Conservation (phyloP, 1,139 yeast species). For the Yamadazyma siamensis region DNA sequence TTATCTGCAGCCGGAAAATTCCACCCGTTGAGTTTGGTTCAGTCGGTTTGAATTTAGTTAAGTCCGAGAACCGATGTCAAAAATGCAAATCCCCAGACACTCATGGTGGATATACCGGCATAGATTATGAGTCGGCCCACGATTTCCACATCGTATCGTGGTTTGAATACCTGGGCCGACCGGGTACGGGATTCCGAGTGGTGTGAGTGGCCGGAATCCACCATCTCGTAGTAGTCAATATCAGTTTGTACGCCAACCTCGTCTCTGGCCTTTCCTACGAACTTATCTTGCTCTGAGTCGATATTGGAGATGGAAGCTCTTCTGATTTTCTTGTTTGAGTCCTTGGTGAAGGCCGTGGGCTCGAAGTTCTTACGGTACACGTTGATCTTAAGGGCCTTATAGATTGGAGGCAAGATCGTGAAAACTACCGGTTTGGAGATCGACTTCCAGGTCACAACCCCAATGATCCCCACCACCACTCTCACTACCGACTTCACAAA, state of each 20-base stretch:
- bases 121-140: slow-evolving; percentile 71
- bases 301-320: slow-evolving; percentile 40
- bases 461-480: slow-evolving; percentile 51
- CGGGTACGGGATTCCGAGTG: slow-evolving; percentile 3
- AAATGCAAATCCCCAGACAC: slow-evolving; percentile 43
- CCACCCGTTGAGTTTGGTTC: too few species aligned
- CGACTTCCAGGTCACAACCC: slow-evolving; percentile 69
- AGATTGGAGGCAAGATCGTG: slow-evolving; percentile 46
- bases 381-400: slow-evolving; percentile 39
- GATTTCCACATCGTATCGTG: slow-evolving; percentile 70
- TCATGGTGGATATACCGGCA: slow-evolving; percentile 60
- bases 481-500: slow-evolving; percentile 38
- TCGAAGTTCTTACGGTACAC: slow-evolving; percentile 40
- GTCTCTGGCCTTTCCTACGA: slow-evolving; percentile 30
- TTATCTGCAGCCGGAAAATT: too few species aligned
- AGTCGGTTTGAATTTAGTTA: too few species aligned
- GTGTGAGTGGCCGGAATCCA: slow-evolving; percentile 22
- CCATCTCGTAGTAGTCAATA: slow-evolving; percentile 42
- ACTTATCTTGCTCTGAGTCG: slow-evolving; percentile 34
- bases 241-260: slow-evolving; percentile 39
- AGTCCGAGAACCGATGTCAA: slow-evolving; percentile 4
- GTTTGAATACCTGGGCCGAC: slow-evolving; percentile 42
- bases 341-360: slow-evolving; percentile 37
- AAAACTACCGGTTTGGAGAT: slow-evolving; percentile 61
- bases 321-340: slow-evolving; percentile 36